phyloP scores from a whole-genome alignment of 768 basidiomycete genomes.

The Auriscalpium microsporum region DNA sequence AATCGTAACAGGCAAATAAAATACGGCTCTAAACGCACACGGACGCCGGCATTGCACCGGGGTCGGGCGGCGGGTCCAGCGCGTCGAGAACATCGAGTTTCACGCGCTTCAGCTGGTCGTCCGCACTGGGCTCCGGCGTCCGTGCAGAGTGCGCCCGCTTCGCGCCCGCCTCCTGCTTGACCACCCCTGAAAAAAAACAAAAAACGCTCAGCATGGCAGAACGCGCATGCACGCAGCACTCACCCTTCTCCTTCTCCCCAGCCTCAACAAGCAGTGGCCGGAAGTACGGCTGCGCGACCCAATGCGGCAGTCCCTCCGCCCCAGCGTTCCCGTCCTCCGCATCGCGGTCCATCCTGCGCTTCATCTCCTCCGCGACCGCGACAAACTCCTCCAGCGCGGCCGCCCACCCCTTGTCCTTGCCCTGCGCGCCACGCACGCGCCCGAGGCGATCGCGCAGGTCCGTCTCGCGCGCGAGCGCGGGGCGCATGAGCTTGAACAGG shows the following conservation, averaged over 20 bases:
- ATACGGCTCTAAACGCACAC: too few relatives aligned
- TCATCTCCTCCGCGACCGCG: slow-evolving; percentile 51
- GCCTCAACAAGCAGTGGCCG: slow-evolving; percentile 25
- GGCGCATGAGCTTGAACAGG: slow-evolving; percentile 85
- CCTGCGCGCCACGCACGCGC: slow-evolving; percentile 23
- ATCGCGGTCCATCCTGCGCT: slow-evolving; percentile 48
- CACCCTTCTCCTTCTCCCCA: not conserved
- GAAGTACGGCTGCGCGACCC: slow-evolving; percentile 68
- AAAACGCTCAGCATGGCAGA: not conserved
- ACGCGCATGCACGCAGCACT: not conserved
- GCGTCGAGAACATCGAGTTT: not conserved
- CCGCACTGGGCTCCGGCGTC: not conserved
- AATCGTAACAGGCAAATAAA: too few relatives aligned
- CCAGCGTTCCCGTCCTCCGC: slow-evolving; percentile 28
- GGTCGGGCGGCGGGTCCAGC: too few relatives aligned
- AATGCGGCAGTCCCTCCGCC: slow-evolving; percentile 53
- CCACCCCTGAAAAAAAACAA: not conserved
- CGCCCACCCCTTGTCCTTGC: not conserved
- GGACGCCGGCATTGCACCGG: too few relatives aligned
- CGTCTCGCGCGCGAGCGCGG: slow-evolving; percentile 53
- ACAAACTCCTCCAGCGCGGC: slow-evolving; percentile 27
- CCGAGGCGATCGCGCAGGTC: slow-evolving; percentile 74
- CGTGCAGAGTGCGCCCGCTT: not conserved
- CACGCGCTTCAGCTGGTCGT: slow-evolving; percentile 1
- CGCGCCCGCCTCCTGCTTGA: not conserved